Base-by-base conservation (phyloP, 2,329 filamentous ascomycete species). In the Dothideomycetes sp. region DNA sequence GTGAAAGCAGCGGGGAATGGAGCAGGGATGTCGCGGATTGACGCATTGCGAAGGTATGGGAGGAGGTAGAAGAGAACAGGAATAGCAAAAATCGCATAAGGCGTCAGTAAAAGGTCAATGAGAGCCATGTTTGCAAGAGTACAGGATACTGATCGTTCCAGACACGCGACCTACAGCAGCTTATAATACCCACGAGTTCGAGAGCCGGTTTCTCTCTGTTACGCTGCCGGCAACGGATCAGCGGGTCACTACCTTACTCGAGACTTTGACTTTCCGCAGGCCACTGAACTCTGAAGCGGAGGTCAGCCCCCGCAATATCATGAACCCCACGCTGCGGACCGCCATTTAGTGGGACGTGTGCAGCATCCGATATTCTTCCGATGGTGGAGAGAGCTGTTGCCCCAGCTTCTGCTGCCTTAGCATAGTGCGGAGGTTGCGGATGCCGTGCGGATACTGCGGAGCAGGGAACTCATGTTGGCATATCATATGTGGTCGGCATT, bases 1-100 rank as follows among this genome's bases (percentile, higher is more conserved):
- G 79, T 76, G 58, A 88, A 84, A 11, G 69, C 68, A 3, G 78
- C 77, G 0, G 74, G 70, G 49, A 80, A 77, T 0, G 80, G 79
- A 0, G 71, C 70, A 0, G 79, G 79, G 12, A 84, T 71, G 49
- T 63, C 56, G 45, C 48, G 57, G 49, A 58, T 73, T 55, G 45
- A 77, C 66, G 42, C 68, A 16, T 77, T 80, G 41, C 73, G 61
- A 18, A 81, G 58, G 56, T 78, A 81, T 0, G 75, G 68, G 38
- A 77, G 70, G 8, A 79, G 37, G 52, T 77, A 82, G 53, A 66
- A 77, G 15, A 68, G 56, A 5, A 71, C 45, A 2, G 77, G 49
- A 22, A 70, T 52, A 5, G 68, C 60, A 8, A 74, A 52, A n/a
- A 72, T 62, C 1, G 62, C 47, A 50, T 62, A 69, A 1, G 66